Evolutionary conservation across 2,329 filamentous ascomycete genomes (phyloP).

Genomic region (Aspergillus pseudoterreus): DNA sequence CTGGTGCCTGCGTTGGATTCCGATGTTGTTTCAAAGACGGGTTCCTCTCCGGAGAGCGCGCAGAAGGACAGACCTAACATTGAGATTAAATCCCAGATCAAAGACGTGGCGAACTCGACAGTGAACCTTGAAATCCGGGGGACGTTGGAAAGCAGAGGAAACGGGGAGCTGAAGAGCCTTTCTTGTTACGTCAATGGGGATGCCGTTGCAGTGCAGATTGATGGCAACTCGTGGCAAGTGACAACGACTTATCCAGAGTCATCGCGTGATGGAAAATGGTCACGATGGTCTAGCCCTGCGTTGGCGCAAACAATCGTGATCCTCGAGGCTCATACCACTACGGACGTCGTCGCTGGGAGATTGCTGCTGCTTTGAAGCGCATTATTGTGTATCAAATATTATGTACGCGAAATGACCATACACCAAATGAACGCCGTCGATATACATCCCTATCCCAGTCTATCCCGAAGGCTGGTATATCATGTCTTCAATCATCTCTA

Average conservation of each 20-base stretch:
- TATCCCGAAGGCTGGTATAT: conserved; percentile 6
- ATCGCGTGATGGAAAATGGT: conserved; percentile 22
- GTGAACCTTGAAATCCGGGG: conserved; percentile 9
- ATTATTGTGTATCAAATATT: not conserved
- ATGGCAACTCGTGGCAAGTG: conserved; percentile 16
- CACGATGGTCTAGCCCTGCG: conserved; percentile 24
- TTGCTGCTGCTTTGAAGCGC: conserved; percentile 20
- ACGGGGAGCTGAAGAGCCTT: conserved; percentile 10
- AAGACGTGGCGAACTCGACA: conserved; percentile 3
- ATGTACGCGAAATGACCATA: not conserved
- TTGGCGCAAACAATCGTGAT: conserved; percentile 22
- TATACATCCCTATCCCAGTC: no score
- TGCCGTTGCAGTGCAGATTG: conserved; percentile 8
- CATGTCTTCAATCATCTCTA: conserved; percentile 28
- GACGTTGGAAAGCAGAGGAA: not conserved
- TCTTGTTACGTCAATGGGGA: conserved; percentile 23
- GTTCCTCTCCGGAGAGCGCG: not conserved
- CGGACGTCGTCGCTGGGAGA: conserved; percentile 13
- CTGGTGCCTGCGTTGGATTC: conserved; percentile 20
- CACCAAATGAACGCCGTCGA: no score
- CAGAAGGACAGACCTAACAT: conserved; percentile 2
- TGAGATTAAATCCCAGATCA: conserved; percentile 8
- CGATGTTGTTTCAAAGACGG: conserved; percentile 12
- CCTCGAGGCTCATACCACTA: conserved; percentile 13
- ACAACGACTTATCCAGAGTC: conserved; percentile 16